Base-by-base conservation (phyloP, 208 protist genomes). In the Tritrichomonas musculus region DNA sequence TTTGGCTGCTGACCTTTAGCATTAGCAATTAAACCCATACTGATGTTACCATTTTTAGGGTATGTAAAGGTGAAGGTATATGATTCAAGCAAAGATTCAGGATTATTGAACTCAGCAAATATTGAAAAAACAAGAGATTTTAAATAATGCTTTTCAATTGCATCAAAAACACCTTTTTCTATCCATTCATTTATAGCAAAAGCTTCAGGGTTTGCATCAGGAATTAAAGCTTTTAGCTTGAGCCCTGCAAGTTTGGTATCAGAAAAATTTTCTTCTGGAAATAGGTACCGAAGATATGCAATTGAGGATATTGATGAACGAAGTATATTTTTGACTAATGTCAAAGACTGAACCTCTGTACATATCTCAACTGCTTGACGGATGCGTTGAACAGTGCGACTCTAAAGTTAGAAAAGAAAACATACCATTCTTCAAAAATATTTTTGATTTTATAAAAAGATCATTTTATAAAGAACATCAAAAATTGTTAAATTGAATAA, bases 281-380 rank as follows among this genome's bases (percentile, higher is more conserved):
- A 93, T 25, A 93, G 27, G 17, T 80, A 75, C 57, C 92, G 33
- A 20, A 93, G 30, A 60, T 93, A 93, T 27, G 66, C 41, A 41
- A 93, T 93, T 47, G 92, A 82, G 1, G 92, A 93, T 20, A 93
- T 93, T 13, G 47, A 57, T 17, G 47, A 53, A 44, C 92, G 39
- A 14, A 93, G 20, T 27, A 93, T 75, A 27, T 93, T 93, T 44
- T 47, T 0, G n/a, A 93, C 44, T 4, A 93, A 27, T 36, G 92
- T 93, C 47, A 93, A 55, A 8, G 92, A 93, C n/a, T 93, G 92
- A 13, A 82, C 66, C n/a, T 93, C 92, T 2, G 92, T 93, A 30
- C 44, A 44, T 9, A 47, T 88, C 27, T 88, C 77, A 39, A 47
- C 57, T 49, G 44, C 17, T 49, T 88, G 77, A 2, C 77, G 4